These are phyloP conservation scores for Fusarium tuaranense DNA, from an alignment of 2,329 filamentous ascomycete species.

Conservation along the genomic window DNA sequence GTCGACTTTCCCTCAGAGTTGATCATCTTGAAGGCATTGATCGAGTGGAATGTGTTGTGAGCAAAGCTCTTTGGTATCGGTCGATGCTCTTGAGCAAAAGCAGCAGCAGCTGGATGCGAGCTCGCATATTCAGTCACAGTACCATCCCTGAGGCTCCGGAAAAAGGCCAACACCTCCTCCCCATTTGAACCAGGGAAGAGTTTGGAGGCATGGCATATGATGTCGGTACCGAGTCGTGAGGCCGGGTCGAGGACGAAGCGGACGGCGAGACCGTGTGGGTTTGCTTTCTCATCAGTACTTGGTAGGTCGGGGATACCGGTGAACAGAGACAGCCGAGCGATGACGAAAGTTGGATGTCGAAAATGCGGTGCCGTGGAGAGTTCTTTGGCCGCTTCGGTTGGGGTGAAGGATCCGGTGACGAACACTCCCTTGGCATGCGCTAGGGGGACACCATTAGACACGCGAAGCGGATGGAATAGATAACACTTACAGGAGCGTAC, in stretches of 20 bases:
- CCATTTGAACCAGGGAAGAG: not conserved
- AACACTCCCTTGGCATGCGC: not conserved
- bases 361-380: not conserved
- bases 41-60: not conserved
- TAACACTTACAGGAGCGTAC: not conserved
- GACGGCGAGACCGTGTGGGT: not conserved
- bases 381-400: not conserved
- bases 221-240: not conserved
- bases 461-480: fast-evolving
- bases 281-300: not conserved
- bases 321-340: not conserved
- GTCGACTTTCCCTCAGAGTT: not conserved
- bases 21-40: not conserved
- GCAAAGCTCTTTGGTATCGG: not conserved
- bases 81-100: not conserved
- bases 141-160: not conserved
- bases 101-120: not conserved
- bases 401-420: not conserved
- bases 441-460: not conserved
- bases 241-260: not conserved
- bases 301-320: not conserved
- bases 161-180: not conserved
- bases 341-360: not conserved
- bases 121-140: not conserved
- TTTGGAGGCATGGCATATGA: not conserved